These are phyloP conservation scores for Penicillium sp. DNA, from an alignment of 2,329 filamentous ascomycete genomes.

Conservation along the genomic window DNA sequence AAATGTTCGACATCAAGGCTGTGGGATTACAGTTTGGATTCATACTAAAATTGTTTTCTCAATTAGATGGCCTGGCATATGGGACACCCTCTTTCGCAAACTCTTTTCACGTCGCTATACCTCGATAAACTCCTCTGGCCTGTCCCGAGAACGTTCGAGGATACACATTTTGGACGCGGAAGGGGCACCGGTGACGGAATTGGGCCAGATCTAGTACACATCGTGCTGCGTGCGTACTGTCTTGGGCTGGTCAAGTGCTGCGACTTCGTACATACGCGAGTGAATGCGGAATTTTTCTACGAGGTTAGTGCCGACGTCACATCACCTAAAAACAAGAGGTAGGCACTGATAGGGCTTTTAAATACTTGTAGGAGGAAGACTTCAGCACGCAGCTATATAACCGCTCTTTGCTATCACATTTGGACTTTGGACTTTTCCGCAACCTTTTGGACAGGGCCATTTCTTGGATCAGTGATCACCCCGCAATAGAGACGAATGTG, in stretches of 20 bases:
- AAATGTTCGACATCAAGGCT: background rate
- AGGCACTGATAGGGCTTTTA: background rate
- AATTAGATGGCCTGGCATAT: conserved; percentile 90
- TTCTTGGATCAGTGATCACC: conserved; percentile 52
- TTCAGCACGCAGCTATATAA: conserved; percentile 93
- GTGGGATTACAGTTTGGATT: background rate
- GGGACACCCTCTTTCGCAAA: conserved; percentile 94
- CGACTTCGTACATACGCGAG: conserved; percentile 74
- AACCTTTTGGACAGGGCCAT: conserved; percentile 60
- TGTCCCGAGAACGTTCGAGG: conserved; percentile 64
- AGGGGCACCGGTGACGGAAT: conserved; percentile 27
- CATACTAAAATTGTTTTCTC: conserved; percentile 17
- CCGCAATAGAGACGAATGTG: conserved; percentile 41
- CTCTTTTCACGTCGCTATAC: conserved; percentile 89
- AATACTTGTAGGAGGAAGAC: conserved; percentile 76
- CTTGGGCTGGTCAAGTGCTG: conserved; percentile 83
- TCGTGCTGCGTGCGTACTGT: conserved; percentile 82
- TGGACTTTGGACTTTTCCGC: conserved; percentile 63
- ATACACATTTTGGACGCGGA: conserved; percentile 64
- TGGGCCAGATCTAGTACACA: conserved; percentile 57
- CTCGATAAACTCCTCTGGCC: conserved; percentile 82
- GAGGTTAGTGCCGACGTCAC: conserved; percentile 62
- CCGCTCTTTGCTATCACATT: conserved; percentile 71
- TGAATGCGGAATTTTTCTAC: conserved; percentile 85
- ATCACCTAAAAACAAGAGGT: background rate